phyloP scores from a whole-genome alignment of 2,329 filamentous ascomycete species.

The Huntiella abstrusa region DNA sequence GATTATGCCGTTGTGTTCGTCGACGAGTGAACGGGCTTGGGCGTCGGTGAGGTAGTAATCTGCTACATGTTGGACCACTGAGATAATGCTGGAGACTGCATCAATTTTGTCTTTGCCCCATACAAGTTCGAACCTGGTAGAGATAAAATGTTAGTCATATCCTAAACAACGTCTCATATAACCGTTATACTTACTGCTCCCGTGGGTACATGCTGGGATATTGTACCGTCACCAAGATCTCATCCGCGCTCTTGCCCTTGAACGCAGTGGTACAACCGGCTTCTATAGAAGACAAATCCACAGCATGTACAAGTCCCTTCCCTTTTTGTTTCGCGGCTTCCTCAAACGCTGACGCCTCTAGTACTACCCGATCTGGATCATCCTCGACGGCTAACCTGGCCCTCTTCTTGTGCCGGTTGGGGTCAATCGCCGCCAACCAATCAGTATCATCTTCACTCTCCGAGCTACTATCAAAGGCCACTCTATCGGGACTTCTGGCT shows the following conservation, averaged over 20 bases:
- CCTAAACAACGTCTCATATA: constrained; percentile 11
- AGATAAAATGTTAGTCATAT: constrained; percentile 10
- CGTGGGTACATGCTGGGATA: constrained; percentile 59
- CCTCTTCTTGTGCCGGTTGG: constrained; percentile 26
- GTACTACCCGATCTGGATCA: constrained; percentile 5
- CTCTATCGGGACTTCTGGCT: constrained; percentile 27
- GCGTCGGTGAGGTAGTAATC: constrained; percentile 60
- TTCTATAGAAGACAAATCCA: constrained; percentile 32
- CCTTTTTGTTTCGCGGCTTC: constrained; percentile 17
- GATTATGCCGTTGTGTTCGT: constrained; percentile 55
- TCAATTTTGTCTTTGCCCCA: constrained; percentile 64
- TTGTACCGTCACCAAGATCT: constrained; percentile 50
- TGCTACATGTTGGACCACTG: constrained; percentile 49
- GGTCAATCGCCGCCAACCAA: constrained; percentile 27
- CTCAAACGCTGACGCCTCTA: constrained; percentile 6
- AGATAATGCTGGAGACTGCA: constrained; percentile 53
- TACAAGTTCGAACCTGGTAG: constrained; percentile 49
- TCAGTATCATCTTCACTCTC: constrained; percentile 32
- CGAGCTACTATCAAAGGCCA: constrained; percentile 32
- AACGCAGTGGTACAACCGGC: constrained; percentile 32
- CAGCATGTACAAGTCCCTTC: constrained; percentile 37
- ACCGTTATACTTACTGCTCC: constrained; percentile 36
- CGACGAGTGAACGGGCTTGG: constrained; percentile 46
- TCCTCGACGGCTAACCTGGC: constrained; percentile 8
- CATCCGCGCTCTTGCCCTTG: constrained; percentile 26